These are phyloP conservation scores for Pseudozyma thailandica DNA, from an alignment of 1,284 basidiomycete species.

Conservation along the genomic window DNA sequence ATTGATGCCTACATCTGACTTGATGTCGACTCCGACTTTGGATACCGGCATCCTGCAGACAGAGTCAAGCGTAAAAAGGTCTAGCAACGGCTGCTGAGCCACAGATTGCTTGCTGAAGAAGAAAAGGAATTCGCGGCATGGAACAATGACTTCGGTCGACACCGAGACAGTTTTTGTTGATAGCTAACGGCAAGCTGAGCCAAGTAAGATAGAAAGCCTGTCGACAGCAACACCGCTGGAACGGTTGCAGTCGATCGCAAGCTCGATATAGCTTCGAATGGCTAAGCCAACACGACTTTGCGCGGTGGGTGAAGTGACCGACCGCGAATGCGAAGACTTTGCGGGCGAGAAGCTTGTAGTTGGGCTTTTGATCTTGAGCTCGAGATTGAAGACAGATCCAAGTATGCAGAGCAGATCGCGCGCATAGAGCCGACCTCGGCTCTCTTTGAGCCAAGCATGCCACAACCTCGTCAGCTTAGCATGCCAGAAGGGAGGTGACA, in stretches of 20 bases:
- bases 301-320: slow-evolving; percentile 8
- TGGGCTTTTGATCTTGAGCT: slow-evolving; percentile 3
- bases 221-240: neutral
- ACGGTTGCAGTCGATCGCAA: slow-evolving; percentile 22
- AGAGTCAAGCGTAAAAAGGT: neutral
- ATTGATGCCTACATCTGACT: slow-evolving; percentile 7
- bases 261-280: slow-evolving; percentile 12
- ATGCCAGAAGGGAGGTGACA: neutral
- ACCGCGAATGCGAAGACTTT: neutral
- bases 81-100: neutral
- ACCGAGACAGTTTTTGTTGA: neutral
- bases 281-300: neutral
- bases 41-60: neutral
- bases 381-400: slow-evolving; percentile 1
- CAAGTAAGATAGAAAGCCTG: too few species aligned
- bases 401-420: slow-evolving; percentile 1
- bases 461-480: neutral
- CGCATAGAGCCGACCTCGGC: slow-evolving; percentile 4
- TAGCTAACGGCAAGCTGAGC: neutral
- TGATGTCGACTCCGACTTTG: neutral
- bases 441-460: neutral
- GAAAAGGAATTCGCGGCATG: slow-evolving; percentile 11
- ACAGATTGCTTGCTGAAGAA: neutral
- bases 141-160: neutral
- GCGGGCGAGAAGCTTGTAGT: neutral